A percentile compares a stretch with the other conserved stretches of the same genome.
These are phyloP conservation scores for Gardenia jasminoides DNA, from an alignment of 257 asterid species.

Conservation along the genomic window DNA sequence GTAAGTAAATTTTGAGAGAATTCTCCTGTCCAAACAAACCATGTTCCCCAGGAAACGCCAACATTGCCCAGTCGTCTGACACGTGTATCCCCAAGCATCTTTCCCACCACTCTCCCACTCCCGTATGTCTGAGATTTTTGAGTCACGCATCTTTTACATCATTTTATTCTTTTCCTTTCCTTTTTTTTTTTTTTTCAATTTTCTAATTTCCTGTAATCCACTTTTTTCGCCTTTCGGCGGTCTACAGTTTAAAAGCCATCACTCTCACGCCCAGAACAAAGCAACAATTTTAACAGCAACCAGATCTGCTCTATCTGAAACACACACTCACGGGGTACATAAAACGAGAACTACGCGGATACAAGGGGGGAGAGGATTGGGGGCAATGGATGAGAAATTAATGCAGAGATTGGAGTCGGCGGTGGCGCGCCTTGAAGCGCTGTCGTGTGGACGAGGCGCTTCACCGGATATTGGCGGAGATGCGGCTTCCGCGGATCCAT, in stretches of 20 bases:
- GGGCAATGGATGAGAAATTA: conserved; percentile 63
- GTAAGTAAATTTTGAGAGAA: no score
- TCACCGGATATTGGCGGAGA: conserved; percentile 40
- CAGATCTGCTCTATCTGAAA: conserved; percentile 40
- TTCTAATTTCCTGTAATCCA: conserved; percentile 10
- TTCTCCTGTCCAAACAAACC: no score
- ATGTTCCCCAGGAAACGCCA: conserved; percentile 25
- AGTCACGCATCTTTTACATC: not conserved
- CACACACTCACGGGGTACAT: not conserved
- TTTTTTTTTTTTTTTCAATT: not conserved
- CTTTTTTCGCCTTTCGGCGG: conserved; percentile 27
- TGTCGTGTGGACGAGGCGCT: conserved; percentile 49
- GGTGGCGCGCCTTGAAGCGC: conserved; percentile 78
- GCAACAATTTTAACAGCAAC: not conserved
- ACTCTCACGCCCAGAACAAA: conserved; percentile 3
- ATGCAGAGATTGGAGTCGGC: conserved; percentile 89
- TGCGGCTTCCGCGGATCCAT: conserved; percentile 67
- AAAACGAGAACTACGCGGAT: not conserved
- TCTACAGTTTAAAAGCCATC: not conserved
- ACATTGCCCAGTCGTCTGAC: conserved; percentile 19
- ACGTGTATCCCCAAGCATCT: conserved; percentile 29
- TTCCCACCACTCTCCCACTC: not conserved
- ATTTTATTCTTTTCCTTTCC: not conserved
- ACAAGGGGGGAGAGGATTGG: not conserved
- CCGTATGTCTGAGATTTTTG: conserved; percentile 1